Evolutionary conservation across 2,329 filamentous ascomycete species (phyloP), one percentile per base, ranked within the genome.

Genomic region (Aspergillus calidoustus): DNA sequence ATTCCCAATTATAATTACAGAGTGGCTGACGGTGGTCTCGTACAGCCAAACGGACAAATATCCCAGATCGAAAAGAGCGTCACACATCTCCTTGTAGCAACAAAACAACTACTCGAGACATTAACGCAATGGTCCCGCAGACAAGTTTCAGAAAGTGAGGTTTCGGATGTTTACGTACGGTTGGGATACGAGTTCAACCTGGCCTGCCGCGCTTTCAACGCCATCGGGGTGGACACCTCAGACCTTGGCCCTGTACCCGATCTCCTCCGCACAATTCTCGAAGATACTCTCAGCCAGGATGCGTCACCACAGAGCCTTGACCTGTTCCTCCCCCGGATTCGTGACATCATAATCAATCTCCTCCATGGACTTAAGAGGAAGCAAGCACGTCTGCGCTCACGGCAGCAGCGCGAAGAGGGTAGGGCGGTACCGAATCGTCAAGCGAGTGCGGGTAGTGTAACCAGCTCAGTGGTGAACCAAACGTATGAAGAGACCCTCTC

Each of bases 11-110:
- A 38, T 46, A 22, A 58, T 22, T n/a, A 53, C 49, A 34, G 34
- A 7, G 8, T 61, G 44, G 38, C 47, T 57, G 57, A 62, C 59
- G 19, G 17, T 3, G 22, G 31, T 47, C n/a, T 15, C 55, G 31
- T 60, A 66, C 72, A 91, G 89, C 82, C 87, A 78, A 82, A 88
- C 82, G 82, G 91, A 83, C 83, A 92, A 69, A 86, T 99, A 68
- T 97, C 94, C 56, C 94, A 97, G 78, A 99, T 99, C 79, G 95
- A 99, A 82, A 98, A 97, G 83, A 97, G 93, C 76, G 95, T 99
- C 66, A 97, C 94, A 11, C 95, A 99, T 76, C 90, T 99, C 49
- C 88, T 99, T 41, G 94, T 99, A 68, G 95, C 95, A 41, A 99
- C 95, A 38, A 99, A 99, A 77, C 93, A 98, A 79, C 88, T 99